Percentiles rank a stretch among this genome's conserved stretches.
phyloP scores from a whole-genome alignment of 306 rosid genomes.

The Ziziphus jujuba region DNA sequence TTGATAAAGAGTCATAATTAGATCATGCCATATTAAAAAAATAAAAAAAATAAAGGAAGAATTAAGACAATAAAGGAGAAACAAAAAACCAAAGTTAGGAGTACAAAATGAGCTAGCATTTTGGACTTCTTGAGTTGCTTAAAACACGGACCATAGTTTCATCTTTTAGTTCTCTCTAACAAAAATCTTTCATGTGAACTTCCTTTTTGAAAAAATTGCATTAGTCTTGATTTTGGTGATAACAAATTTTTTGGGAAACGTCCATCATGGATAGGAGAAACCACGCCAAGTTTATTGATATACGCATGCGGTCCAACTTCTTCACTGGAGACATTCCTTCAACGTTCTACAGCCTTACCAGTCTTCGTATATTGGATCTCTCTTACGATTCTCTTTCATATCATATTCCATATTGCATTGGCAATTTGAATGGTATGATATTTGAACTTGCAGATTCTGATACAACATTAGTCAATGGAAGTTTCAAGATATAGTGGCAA shows the following conservation, averaged over 20 bases:
- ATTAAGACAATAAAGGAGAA: too few species aligned
- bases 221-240: conserved; percentile 19
- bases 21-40: too few species aligned
- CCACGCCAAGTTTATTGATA: too few species aligned
- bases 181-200: conserved; percentile 2
- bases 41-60: too few species aligned
- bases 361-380: background rate
- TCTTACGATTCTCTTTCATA: background rate
- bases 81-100: too few species aligned
- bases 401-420: background rate
- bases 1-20: too few species aligned
- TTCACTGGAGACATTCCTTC: background rate
- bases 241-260: conserved; percentile 8
- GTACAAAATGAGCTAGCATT: too few species aligned
- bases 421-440: background rate
- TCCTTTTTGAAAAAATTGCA: conserved; percentile 22
- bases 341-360: background rate
- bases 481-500: background rate
- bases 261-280: background rate
- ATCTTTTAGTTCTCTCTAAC: background rate
- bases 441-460: too few species aligned
- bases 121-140: background rate
- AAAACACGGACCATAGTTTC: too few species aligned
- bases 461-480: too few species aligned
- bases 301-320: background rate